phyloP scores from a whole-genome alignment of 2,329 filamentous ascomycete genomes.

The Colletotrichum lini region DNA sequence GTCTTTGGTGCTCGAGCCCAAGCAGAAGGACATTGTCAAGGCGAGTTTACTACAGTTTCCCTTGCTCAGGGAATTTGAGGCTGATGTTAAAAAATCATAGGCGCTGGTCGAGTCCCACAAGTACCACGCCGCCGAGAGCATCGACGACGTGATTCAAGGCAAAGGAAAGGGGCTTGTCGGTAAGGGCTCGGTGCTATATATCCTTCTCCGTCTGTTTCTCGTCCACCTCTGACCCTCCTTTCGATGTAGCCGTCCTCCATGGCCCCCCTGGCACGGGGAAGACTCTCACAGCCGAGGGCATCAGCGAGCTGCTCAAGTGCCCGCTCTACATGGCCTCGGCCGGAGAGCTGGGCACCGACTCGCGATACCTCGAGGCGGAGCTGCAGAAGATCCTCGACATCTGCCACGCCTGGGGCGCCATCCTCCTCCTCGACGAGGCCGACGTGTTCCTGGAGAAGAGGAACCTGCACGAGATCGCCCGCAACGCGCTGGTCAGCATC shows the following conservation, averaged over 20 bases:
- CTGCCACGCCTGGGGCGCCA: constrained; percentile 88
- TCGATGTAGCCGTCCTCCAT: constrained; percentile 75
- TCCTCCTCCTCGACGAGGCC: constrained; percentile 87
- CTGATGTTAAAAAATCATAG: constrained; percentile 44
- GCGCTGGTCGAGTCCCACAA: constrained; percentile 89
- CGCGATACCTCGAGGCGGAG: constrained; percentile 79
- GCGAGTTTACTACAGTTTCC: not conserved
- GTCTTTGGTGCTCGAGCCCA: constrained; percentile 79
- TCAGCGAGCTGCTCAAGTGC: constrained; percentile 36
- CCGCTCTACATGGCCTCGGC: constrained; percentile 38
- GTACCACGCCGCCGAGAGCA: constrained; percentile 83
- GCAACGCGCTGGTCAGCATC: constrained; percentile 88
- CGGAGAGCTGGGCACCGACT: constrained; percentile 69
- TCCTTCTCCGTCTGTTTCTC: not conserved
- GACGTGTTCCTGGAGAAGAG: constrained; percentile 89
- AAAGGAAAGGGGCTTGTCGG: constrained; percentile 88
- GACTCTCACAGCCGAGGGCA: constrained; percentile 37
- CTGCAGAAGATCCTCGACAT: constrained; percentile 89
- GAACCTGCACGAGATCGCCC: constrained; percentile 85
- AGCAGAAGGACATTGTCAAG: constrained; percentile 78
- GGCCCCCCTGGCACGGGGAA: constrained; percentile 88
- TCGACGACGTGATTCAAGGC: constrained; percentile 86
- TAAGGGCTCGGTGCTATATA: constrained; percentile 50
- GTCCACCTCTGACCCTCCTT: not conserved
- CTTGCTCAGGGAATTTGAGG: too few relatives aligned